Percentiles rank a stretch among this genome's conserved stretches.
Conservation (phyloP, 345 rosid genomes). For the Citrus australasica region DNA sequence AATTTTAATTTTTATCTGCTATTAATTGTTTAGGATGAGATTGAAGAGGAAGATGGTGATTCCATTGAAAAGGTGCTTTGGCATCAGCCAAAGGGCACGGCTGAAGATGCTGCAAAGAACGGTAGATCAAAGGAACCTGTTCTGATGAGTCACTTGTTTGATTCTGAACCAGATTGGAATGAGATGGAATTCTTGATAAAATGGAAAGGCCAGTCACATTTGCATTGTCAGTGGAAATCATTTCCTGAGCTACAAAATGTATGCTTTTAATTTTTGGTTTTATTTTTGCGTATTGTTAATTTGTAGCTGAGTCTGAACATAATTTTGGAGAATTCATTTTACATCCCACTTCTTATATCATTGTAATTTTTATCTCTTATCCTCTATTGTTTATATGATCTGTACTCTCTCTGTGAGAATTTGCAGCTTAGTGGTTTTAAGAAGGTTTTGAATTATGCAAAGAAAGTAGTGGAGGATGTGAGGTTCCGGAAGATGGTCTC, state of each 20-base stretch:
- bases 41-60: constrained; percentile 94
- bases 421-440: constrained; percentile 94
- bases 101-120: constrained; percentile 63
- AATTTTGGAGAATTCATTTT: not conserved
- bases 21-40: constrained; percentile 66
- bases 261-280: constrained; percentile 16
- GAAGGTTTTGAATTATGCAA: constrained; percentile 92
- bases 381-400: constrained; percentile 2
- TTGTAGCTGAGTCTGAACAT: not conserved
- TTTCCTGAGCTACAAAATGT: constrained; percentile 84
- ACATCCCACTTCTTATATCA: not conserved
- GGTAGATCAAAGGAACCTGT: constrained; percentile 70
- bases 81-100: constrained; percentile 91
- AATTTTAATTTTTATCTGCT: not conserved
- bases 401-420: constrained; percentile 10
- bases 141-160: constrained; percentile 69
- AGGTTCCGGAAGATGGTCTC: constrained; percentile 70
- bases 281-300: not conserved
- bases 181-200: constrained; percentile 90
- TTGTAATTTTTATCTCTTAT: not conserved
- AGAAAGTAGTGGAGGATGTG: constrained; percentile 84
- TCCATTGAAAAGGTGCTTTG: constrained; percentile 92
- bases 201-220: constrained; percentile 99
- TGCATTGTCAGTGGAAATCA: constrained; percentile 97
- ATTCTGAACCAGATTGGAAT: constrained; percentile 79